Conservation (phyloP, 1,139 yeast species). For the Yamadazyma dendronema region DNA sequence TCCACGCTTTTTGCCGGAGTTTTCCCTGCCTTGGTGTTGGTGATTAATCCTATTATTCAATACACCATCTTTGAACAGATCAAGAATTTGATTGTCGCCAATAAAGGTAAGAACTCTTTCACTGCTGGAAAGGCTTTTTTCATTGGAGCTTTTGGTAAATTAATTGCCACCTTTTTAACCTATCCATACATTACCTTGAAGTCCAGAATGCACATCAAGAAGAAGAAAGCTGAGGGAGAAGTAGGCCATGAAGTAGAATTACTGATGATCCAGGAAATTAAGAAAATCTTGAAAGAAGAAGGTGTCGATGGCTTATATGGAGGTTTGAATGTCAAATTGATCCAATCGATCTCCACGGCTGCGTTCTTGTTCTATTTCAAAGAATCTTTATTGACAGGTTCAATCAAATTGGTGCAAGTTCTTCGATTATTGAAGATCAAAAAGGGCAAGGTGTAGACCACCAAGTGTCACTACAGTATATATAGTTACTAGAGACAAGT, state of each 20-base stretch:
- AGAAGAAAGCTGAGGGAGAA: constrained; percentile 30
- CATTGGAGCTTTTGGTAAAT: constrained; percentile 86
- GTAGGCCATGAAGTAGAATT: constrained; percentile 20
- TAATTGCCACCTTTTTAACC: constrained; percentile 81
- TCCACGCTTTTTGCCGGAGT: constrained; percentile 78
- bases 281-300: constrained; percentile 59
- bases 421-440: constrained; percentile 27
- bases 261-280: constrained; percentile 45
- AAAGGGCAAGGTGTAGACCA: constrained; percentile 1
- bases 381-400: constrained; percentile 69
- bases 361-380: constrained; percentile 90
- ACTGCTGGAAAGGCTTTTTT: constrained; percentile 73
- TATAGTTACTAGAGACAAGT: too few species aligned
- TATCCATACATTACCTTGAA: constrained; percentile 91
- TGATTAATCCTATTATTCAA: constrained; percentile 85
- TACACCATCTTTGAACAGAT: constrained; percentile 89
- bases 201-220: constrained; percentile 77
- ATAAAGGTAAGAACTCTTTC: constrained; percentile 45
- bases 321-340: constrained; percentile 74
- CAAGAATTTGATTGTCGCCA: constrained; percentile 61
- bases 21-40: constrained; percentile 82
- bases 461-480: too few species aligned
- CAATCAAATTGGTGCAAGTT: constrained; percentile 44
- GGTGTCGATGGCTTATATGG: constrained; percentile 78
- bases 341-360: constrained; percentile 83